Conservation (phyloP, 192 early-diverging fungal species). For the Neocallimastix lanati region DNA sequence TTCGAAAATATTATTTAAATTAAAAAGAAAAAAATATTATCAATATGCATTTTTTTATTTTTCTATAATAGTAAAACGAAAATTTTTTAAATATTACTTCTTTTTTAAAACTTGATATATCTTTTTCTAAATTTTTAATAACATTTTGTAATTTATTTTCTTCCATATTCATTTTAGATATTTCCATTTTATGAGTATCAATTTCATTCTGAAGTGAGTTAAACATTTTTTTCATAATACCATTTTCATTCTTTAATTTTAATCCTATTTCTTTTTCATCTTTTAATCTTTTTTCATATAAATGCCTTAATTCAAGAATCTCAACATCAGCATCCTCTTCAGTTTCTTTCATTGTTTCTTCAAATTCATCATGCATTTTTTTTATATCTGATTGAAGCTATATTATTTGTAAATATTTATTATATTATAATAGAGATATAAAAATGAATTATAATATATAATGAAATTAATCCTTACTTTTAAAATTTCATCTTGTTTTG, state of each 20-base stretch:
- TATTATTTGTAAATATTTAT: no score
- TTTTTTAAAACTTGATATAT: slow-evolving; percentile 40
- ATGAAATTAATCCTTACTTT: slow-evolving; percentile 12
- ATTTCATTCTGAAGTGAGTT: slow-evolving; percentile 40
- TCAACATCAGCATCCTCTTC: slow-evolving; percentile 45
- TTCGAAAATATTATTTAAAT: no score
- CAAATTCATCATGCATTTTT: slow-evolving; percentile 22
- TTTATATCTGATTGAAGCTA: slow-evolving; percentile 37
- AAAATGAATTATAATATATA: neutral
- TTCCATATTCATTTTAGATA: slow-evolving; percentile 34
- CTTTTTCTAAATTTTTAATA: slow-evolving; percentile 44
- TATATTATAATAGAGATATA: no score
- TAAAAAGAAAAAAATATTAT: no score
- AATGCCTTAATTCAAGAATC: slow-evolving; percentile 27
- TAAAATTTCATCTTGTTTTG: slow-evolving; percentile 36
- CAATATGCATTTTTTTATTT: no score
- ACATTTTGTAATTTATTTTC: slow-evolving; percentile 40
- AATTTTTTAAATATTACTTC: no score
- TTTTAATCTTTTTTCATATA: slow-evolving; percentile 33
- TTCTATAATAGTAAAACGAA: no score
- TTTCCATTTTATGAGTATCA: slow-evolving; percentile 36
- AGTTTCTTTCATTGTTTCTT: slow-evolving; percentile 32
- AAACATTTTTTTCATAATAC: slow-evolving; percentile 47
- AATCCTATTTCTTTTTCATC: slow-evolving; percentile 37
- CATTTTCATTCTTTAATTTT: slow-evolving; percentile 44